Percentiles rank a stretch among this genome's conserved stretches.
Conservation (phyloP, 805 yeast species). For the Candida xiaguanensis region DNA sequence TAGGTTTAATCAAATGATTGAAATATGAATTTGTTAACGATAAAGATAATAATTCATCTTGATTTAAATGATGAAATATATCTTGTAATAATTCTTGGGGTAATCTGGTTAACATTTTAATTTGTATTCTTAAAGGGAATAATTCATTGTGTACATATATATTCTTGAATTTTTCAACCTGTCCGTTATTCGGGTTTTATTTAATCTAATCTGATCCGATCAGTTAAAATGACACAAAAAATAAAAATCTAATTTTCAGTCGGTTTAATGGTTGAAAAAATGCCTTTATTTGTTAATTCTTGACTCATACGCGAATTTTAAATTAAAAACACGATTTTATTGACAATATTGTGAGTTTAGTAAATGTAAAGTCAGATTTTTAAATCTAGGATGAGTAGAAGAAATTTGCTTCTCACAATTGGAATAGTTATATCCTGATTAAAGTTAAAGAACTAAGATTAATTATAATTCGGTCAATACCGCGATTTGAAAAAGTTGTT, state of each 20-base stretch:
- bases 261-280: background rate
- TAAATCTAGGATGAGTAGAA: too few relatives aligned
- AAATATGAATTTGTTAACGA: constrained; percentile 11
- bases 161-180: background rate
- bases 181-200: constrained; percentile 1
- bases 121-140: background rate
- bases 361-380: too few relatives aligned
- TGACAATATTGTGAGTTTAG: too few relatives aligned
- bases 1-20: constrained; percentile 4
- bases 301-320: too few relatives aligned
- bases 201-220: constrained; percentile 7
- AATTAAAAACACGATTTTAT: too few relatives aligned
- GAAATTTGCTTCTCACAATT: too few relatives aligned
- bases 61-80: constrained; percentile 13
- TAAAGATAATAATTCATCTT: constrained; percentile 14
- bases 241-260: background rate
- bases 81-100: constrained; percentile 18
- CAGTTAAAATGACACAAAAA: constrained; percentile 5
- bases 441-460: too few relatives aligned
- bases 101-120: constrained; percentile 14
- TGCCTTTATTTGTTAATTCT: background rate
- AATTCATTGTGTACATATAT: background rate
- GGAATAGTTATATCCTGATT: too few relatives aligned
- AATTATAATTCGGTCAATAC: too few relatives aligned
- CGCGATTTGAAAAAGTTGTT: too few relatives aligned